Base-by-base conservation (phyloP, 2,329 filamentous ascomycete species). In the Amphichorda felina region DNA sequence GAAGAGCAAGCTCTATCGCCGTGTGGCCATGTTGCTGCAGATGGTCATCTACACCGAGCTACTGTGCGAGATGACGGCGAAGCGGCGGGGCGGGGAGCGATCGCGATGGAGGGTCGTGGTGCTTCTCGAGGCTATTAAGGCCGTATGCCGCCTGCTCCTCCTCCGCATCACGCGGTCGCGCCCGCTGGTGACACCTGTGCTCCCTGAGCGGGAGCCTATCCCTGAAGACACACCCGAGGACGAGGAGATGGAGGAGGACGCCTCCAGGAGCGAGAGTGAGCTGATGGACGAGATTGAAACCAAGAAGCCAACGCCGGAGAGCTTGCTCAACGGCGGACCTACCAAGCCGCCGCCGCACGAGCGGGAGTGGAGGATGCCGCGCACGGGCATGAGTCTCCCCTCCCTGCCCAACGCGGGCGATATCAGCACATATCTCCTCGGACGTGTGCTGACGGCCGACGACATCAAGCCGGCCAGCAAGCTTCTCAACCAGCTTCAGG, bases 41-140 rank as follows among this genome's bases (percentile, higher is more conserved):
- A 82, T 94, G 61, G 82, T 95, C 18, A 83, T 91, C 46, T 96
- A 96, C 53, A 94, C 88, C 0, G 86, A 98, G 60, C 66, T 98
- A 21, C 63, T 98, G n/a, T 91, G 89, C 72, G 91, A 98, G 56
- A 98, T 98, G 91, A 75, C 82, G 19, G 88, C 88, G 19, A 93
- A 94, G 59, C 73, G 89, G 33, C 79, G 79, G 42, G 83, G 85
- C 14, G 87, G 82, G 30, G 73, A 93, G 56, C 77, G 73, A 49
- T 61, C 80, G 18, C 75, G 87, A 21, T 98, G 91, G 91, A 78
- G 84, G 35, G 76, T 93, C 0, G 76, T 96, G 5, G 78, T 96
- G 9, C 53, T 93, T 4, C 66, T 98, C 16, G 91, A 98, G 60
- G 70, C 75, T 1, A 65, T 91, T 51, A 96, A 96, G 59, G 88